Percentiles rank a stretch among this genome's conserved stretches.
Conservation (phyloP, 2,329 filamentous ascomycete species). For the Niveomyces coronatus region DNA sequence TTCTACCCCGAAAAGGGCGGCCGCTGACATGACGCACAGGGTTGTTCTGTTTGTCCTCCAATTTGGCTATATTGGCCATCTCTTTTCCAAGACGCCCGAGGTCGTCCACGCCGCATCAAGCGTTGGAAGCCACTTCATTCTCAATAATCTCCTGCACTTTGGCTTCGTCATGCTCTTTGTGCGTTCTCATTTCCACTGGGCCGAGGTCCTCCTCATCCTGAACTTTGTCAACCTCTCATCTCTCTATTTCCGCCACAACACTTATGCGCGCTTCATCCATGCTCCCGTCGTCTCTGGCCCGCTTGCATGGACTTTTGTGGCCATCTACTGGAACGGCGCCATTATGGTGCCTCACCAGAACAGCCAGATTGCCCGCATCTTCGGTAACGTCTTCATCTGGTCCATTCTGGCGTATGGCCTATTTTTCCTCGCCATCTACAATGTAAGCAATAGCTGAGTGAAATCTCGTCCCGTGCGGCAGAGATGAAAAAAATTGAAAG, state of each 20-base stretch:
- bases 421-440: conserved; percentile 65
- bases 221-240: conserved; percentile 74
- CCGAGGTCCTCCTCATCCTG: conserved; percentile 64
- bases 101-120: conserved; percentile 61
- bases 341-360: conserved; percentile 63
- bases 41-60: conserved; percentile 66
- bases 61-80: conserved; percentile 61
- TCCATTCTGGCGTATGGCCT: conserved; percentile 64
- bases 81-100: conserved; percentile 58
- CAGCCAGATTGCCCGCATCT: conserved; percentile 59
- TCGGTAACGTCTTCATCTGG: conserved; percentile 86
- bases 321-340: conserved; percentile 82
- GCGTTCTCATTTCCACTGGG: conserved; percentile 61
- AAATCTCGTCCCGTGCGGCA: not conserved
- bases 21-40: conserved; percentile 31
- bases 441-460: conserved; percentile 40
- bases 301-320: conserved; percentile 74
- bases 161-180: conserved; percentile 78
- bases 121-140: conserved; percentile 74
- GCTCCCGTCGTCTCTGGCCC: conserved; percentile 65
- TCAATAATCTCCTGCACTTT: conserved; percentile 75
- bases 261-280: conserved; percentile 65
- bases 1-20: conserved; percentile 7
- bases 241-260: conserved; percentile 72
- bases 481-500: not conserved